Evolutionary conservation across 768 basidiomycete species (phyloP).

Genomic region (Boletus rubroflammeus): DNA sequence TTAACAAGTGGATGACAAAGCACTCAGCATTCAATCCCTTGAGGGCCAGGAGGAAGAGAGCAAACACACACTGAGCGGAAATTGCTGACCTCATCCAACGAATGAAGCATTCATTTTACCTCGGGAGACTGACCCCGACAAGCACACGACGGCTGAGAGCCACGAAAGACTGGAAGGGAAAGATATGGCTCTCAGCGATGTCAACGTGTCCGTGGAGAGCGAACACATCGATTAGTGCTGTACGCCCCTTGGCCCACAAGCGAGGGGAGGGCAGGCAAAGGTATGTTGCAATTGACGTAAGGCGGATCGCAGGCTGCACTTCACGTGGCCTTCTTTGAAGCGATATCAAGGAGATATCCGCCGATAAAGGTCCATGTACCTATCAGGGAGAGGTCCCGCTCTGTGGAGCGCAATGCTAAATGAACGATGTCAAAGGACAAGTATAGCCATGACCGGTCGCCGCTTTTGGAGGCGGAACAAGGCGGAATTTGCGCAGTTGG

Average conservation of each 20-base stretch:
- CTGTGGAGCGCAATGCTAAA: background rate
- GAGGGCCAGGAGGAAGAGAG: constrained; percentile 6
- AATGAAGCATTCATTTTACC: constrained; percentile 20
- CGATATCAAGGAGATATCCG: constrained; percentile 27
- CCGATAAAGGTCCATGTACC: constrained; percentile 28
- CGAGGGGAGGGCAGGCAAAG: constrained; percentile 29
- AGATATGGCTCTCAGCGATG: constrained; percentile 12
- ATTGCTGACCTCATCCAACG: constrained; percentile 20
- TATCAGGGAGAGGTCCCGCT: background rate
- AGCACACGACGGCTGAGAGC: constrained; percentile 10
- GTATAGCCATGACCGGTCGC: background rate
- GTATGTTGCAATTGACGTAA: constrained; percentile 31
- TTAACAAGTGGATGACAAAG: constrained; percentile 24
- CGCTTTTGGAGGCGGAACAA: background rate
- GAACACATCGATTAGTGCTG: constrained; percentile 11
- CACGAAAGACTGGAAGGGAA: constrained; percentile 13
- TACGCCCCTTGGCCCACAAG: constrained; percentile 28
- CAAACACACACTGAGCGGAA: constrained; percentile 19
- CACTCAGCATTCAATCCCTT: constrained; percentile 11
- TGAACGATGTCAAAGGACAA: background rate
- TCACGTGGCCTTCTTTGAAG: constrained; percentile 14
- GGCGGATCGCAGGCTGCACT: constrained; percentile 18
- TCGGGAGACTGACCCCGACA: constrained; percentile 4
- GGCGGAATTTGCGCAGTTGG: constrained; percentile 1
- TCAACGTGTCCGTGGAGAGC: constrained; percentile 30